Base-by-base conservation (phyloP, 23 red algal species). In the Gracilaria vermiculophylla region DNA sequence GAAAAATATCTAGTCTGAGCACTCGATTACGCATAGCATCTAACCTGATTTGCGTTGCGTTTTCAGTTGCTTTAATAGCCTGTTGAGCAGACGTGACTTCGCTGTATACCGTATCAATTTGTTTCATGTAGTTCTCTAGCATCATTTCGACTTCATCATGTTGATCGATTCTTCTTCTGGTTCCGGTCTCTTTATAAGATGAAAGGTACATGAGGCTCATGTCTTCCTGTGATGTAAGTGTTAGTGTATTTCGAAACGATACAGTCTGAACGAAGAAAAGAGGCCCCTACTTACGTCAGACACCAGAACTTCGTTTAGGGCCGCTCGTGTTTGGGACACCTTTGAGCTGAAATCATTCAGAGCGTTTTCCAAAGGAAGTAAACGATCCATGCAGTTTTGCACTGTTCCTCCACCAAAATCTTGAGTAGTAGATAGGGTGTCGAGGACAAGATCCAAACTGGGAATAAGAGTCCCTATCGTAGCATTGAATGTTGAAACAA, bases 101-200 rank as follows among this genome's bases (percentile, higher is more conserved):
- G 27, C 82, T 82, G 20, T 82, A 44, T 24, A 99, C 78, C 2
- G 92, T 89, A 43, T 99, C 97, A 45, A 99, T 81, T 80, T 95
- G 92, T 83, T 99, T 99, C 42, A 99, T 76, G 66, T 99, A 99
- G 40, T 91, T 95, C 70, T 99, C 97, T 36, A 99, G 51, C 97
- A 99, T 99, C 97, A 99, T 99, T 70, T 99, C 97, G 15, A 99
- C 77, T 65, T 99, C 97, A 35, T 99, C 97, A 83, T 99, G 97
- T 23, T 99, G 61, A 72, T 99, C 97, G 9, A 84, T 65, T 52
- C 92, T 36, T 17, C 97, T 76, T 67, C 93, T 83, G 45, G 91
- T 27, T 13, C 97, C 97, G 48, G 92, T 95, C 15, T 87, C 89
- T 52, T 78, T 84, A 55, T 85, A 94, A 15, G 51, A 78, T 42